Conservation (phyloP, 2,329 filamentous ascomycete genomes). For the Trichoderma polysporum region DNA sequence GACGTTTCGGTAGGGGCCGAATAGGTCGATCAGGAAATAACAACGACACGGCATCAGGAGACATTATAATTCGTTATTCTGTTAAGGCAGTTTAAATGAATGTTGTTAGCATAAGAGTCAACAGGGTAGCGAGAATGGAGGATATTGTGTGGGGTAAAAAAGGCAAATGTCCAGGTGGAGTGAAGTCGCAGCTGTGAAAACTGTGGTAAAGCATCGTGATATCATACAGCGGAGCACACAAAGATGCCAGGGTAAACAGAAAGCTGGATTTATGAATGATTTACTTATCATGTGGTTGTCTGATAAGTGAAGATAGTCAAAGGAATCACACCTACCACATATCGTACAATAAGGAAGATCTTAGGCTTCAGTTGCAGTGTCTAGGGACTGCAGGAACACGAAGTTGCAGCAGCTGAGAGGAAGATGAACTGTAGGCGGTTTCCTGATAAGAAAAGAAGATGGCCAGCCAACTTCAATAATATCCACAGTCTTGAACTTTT, state of each 20-base stretch:
- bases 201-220: not conserved
- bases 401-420: not conserved
- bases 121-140: not conserved
- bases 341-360: constrained; percentile 13
- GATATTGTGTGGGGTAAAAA: constrained; percentile 9
- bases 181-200: not conserved
- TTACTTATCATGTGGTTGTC: not conserved
- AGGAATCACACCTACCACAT: constrained; percentile 16
- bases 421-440: not conserved
- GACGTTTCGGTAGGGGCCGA: constrained; percentile 84
- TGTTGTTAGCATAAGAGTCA: not conserved
- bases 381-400: not conserved
- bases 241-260: not conserved
- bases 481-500: not conserved
- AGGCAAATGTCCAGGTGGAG: not conserved
- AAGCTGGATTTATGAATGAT: not conserved
- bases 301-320: not conserved
- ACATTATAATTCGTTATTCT: constrained; percentile 44
- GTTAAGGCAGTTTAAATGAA: not conserved
- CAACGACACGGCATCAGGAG: constrained; percentile 73
- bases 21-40: constrained; percentile 89
- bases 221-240: not conserved
- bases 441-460: not conserved
- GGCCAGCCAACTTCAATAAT: not conserved
- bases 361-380: not conserved